Base-by-base conservation (phyloP, 306 rosid genomes). In the Luffa acutangula region DNA sequence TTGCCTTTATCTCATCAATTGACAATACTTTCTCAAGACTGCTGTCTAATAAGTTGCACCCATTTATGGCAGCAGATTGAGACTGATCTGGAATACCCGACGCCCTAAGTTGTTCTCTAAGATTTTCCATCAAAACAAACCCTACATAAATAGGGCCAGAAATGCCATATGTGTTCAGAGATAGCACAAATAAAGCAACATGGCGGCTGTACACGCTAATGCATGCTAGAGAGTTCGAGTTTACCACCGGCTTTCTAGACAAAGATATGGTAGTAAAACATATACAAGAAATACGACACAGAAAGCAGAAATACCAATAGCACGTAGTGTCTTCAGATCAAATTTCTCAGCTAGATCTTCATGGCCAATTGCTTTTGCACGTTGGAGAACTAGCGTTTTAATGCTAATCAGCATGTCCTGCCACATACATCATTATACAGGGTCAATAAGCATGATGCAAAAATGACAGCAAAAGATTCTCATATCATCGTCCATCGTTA, bases 381-480 rank as follows among this genome's bases (percentile, higher is more conserved):
- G 94, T 53, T 82, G 87, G 63, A 85, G 82, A 60, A 91, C 84
- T 84, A 88, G 56, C 81, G 73, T 33, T 82, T 94, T 94, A 80
- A 94, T 79, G 86, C 89, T 85, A 83, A 89, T 83, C 72, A 94
- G 65, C 87, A 94, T 58, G 65, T 90, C 96, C 97, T 92, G 91
- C 76, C 51, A 81, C 49, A 69, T 33, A 59, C 17, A 21, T 49
- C 67, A 69, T 42, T 18, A 62, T 46, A 20, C 25, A 37, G 62
- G 3, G 34, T 14, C 71, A 62, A 12, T 56, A 49, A 39, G 58
- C 39, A 65, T 15, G 41, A 12, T 36, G n/a, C 45, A 6, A 36
- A 13, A 33, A 34, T 36, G 46, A 37, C 7, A 15, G 73, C 39
- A 36, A 14, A 34, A 63, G 9, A 5, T 65, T 65, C 73, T 17